These are phyloP conservation scores for Phialocephala sp. DNA, from an alignment of 2,329 filamentous ascomycete species.

Conservation along the genomic window DNA sequence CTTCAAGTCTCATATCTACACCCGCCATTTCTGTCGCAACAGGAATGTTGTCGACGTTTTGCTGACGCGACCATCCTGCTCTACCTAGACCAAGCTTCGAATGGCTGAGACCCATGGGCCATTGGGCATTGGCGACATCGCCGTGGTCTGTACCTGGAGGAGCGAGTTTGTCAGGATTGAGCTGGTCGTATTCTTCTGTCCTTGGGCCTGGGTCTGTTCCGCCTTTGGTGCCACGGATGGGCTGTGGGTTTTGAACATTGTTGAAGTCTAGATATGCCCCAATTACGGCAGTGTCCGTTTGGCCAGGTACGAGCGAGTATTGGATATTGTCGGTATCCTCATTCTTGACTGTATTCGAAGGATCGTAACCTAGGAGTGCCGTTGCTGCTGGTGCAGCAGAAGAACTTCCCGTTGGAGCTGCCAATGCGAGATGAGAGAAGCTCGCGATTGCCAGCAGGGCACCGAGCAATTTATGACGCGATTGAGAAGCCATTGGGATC, in stretches of 20 bases:
- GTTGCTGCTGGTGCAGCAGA: conserved; percentile 28
- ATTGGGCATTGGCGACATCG: conserved; percentile 72
- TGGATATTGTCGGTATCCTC: conserved; percentile 44
- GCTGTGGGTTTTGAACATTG: conserved; percentile 57
- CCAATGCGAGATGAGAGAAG: conserved; percentile 16
- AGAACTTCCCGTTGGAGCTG: conserved; percentile 35
- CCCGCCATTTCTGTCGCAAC: conserved; percentile 73
- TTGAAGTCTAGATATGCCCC: conserved; percentile 61
- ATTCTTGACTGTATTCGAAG: conserved; percentile 44
- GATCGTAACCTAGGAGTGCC: conserved; percentile 48
- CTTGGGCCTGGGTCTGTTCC: conserved; percentile 64
- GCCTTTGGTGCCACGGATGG: conserved; percentile 57
- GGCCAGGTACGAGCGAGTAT: conserved; percentile 54
- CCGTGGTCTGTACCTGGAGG: conserved; percentile 77
- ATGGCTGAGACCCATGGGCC: conserved; percentile 54
- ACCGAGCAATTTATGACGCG: neutral
- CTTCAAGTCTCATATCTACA: conserved; percentile 78
- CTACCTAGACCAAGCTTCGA: conserved; percentile 61
- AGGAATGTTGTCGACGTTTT: conserved; percentile 68
- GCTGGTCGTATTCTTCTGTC: conserved; percentile 69
- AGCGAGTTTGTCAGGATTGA: conserved; percentile 74
- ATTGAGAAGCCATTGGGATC: conserved; percentile 15
- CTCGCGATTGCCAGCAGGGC: conserved; percentile 19
- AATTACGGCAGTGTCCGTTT: conserved; percentile 55
- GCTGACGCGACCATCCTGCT: conserved; percentile 79